Percentiles rank a stretch among this genome's conserved stretches.
These are phyloP conservation scores for Penicillium aurantiogriseum DNA, from an alignment of 2,329 filamentous ascomycete species.

Conservation along the genomic window DNA sequence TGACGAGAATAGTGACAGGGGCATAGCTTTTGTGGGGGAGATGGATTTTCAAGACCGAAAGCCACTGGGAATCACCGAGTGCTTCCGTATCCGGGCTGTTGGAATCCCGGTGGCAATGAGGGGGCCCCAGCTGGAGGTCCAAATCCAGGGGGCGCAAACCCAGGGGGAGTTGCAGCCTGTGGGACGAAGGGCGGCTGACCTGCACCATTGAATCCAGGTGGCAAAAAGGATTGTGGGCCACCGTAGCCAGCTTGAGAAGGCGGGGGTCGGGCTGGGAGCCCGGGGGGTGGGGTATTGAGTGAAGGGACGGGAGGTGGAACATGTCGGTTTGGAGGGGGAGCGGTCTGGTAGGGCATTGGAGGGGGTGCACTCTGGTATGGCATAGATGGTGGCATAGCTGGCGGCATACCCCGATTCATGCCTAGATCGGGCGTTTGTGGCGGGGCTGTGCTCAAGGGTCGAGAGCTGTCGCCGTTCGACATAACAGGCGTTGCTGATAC, in stretches of 20 bases:
- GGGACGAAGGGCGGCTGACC: conserved; percentile 32
- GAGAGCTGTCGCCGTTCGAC: conserved; percentile 42
- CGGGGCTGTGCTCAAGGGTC: conserved; percentile 33
- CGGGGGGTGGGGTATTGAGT: conserved; percentile 48
- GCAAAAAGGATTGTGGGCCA: conserved; percentile 51
- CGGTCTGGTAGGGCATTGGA: conserved; percentile 43
- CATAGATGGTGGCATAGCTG: conserved; percentile 34
- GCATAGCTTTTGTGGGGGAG: background rate
- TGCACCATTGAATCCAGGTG: conserved; percentile 39
- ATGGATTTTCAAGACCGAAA: background rate
- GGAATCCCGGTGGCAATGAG: conserved; percentile 45
- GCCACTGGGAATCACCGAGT: conserved; percentile 32
- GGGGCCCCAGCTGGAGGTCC: conserved; percentile 34
- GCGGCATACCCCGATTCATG: conserved; percentile 43
- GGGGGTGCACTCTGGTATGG: conserved; percentile 45
- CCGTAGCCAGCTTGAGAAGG: conserved; percentile 67
- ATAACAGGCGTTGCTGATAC: conserved; percentile 45
- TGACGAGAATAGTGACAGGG: background rate
- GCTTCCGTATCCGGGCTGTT: conserved; percentile 40
- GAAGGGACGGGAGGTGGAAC: conserved; percentile 55
- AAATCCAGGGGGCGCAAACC: conserved; percentile 54
- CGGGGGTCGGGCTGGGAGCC: conserved; percentile 67
- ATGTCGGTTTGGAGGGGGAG: conserved; percentile 51
- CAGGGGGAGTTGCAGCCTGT: conserved; percentile 45
- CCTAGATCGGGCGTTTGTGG: conserved; percentile 30